These are phyloP conservation scores for Neopestalotiopsis rosae DNA, from an alignment of 2,329 filamentous ascomycete species.

Conservation along the genomic window DNA sequence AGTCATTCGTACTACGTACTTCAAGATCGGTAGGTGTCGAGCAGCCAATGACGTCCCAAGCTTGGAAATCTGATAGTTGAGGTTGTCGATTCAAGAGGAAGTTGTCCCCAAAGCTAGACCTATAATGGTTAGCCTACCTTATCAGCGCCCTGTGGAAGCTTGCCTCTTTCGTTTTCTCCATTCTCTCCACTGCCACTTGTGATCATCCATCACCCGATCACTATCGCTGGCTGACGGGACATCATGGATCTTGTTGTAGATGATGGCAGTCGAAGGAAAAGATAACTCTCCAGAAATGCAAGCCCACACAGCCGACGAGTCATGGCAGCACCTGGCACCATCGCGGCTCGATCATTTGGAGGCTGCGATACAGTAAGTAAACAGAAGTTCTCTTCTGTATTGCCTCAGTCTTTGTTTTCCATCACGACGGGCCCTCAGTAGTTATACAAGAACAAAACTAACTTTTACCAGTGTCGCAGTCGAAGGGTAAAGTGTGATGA, in stretches of 20 bases:
- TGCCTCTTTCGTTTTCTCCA: neutral
- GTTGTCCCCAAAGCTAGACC: neutral
- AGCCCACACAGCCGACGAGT: neutral
- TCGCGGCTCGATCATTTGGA: constrained; percentile 4
- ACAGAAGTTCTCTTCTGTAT: neutral
- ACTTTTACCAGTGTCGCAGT: constrained; percentile 36
- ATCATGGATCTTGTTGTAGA: neutral
- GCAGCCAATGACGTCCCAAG: neutral
- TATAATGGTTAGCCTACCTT: neutral
- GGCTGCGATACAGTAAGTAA: constrained; percentile 13
- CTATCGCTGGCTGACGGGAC: neutral
- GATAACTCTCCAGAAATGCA: neutral
- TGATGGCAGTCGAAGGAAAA: neutral
- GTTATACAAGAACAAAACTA: neutral
- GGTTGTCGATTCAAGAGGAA: neutral
- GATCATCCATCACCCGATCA: neutral
- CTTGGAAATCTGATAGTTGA: neutral
- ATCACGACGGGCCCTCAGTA: no score
- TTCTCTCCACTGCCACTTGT: neutral
- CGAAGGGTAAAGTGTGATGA: constrained; percentile 46
- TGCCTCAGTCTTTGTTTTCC: neutral
- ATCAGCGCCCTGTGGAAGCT: neutral
- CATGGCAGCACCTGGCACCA: neutral
- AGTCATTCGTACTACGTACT: neutral
- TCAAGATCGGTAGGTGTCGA: neutral